A percentile compares a stretch with the other conserved stretches of the same genome.
Evolutionary conservation across 2,329 filamentous ascomycete genomes (phyloP).

Genomic region (Microsporum ferrugineum): DNA sequence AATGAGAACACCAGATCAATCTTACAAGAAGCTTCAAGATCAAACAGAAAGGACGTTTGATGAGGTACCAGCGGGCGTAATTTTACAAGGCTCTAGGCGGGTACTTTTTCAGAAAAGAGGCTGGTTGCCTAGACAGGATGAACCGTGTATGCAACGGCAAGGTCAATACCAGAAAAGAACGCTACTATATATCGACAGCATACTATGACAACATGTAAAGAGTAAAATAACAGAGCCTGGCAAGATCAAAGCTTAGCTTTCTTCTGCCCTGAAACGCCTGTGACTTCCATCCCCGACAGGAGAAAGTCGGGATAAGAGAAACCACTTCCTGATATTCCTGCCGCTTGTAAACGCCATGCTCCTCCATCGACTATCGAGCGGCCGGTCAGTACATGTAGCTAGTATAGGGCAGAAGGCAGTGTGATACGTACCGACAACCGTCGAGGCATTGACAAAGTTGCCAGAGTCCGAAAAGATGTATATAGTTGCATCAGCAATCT

Average conservation of each 20-base stretch:
- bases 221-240: too few relatives aligned
- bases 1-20: not conserved
- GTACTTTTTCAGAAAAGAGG: too few relatives aligned
- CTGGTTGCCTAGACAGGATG: too few relatives aligned
- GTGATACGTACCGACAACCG: slow-evolving; percentile 47
- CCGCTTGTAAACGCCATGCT: slow-evolving; percentile 28
- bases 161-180: too few relatives aligned
- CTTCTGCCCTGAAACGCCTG: slow-evolving; percentile 49
- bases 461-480: slow-evolving; percentile 79
- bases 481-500: slow-evolving; percentile 86
- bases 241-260: slow-evolving; percentile 41
- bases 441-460: slow-evolving; percentile 74
- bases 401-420: slow-evolving; percentile 8
- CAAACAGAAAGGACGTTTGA: not conserved
- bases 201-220: not conserved
- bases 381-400: not conserved
- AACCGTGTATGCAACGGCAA: too few relatives aligned
- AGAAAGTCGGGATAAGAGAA: slow-evolving; percentile 50
- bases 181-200: not conserved
- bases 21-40: not conserved
- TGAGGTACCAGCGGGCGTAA: not conserved
- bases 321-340: slow-evolving; percentile 23
- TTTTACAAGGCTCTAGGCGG: not conserved
- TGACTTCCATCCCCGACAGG: slow-evolving; percentile 41
- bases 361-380: slow-evolving; percentile 29